phyloP scores from a whole-genome alignment of 371 early-diverging fungal species.

The Mucor ambiguus region DNA sequence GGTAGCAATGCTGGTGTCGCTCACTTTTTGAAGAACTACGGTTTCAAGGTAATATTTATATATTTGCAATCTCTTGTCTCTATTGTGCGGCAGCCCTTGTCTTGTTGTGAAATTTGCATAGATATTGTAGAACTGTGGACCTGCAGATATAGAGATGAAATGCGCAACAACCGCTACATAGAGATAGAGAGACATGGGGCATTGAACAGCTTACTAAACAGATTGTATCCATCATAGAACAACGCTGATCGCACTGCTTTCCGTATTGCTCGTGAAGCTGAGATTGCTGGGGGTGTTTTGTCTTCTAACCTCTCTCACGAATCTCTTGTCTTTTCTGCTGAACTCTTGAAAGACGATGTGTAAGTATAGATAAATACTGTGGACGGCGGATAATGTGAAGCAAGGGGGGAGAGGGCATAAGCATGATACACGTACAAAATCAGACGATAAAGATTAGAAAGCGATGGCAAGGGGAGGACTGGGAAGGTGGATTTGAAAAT shows the following conservation, averaged over 20 bases:
- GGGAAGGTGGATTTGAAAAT: not conserved
- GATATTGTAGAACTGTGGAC: not conserved
- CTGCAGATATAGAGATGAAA: not conserved
- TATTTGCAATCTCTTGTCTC: not conserved
- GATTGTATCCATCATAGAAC: constrained; percentile 51
- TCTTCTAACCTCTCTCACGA: constrained; percentile 84
- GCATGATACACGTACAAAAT: not conserved
- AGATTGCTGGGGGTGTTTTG: constrained; percentile 90
- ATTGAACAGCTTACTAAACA: not conserved
- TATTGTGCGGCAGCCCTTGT: not conserved
- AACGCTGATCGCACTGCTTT: constrained; percentile 83
- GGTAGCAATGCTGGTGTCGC: constrained; percentile 77
- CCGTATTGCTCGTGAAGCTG: constrained; percentile 90
- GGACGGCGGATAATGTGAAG: not conserved
- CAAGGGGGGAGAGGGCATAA: not conserved
- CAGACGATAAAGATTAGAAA: not conserved
- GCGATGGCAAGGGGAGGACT: not conserved
- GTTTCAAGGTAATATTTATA: constrained; percentile 77
- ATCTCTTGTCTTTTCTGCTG: constrained; percentile 81
- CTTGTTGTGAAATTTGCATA: not conserved
- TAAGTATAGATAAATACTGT: constrained; percentile 48
- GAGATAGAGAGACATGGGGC: not conserved
- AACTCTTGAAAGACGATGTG: constrained; percentile 92
- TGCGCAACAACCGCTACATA: not conserved
- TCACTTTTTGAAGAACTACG: constrained; percentile 89